Percentiles rank a stretch among this genome's conserved stretches.
phyloP scores from a whole-genome alignment of 192 early-diverging fungal species.

The Coemansia sp. region DNA sequence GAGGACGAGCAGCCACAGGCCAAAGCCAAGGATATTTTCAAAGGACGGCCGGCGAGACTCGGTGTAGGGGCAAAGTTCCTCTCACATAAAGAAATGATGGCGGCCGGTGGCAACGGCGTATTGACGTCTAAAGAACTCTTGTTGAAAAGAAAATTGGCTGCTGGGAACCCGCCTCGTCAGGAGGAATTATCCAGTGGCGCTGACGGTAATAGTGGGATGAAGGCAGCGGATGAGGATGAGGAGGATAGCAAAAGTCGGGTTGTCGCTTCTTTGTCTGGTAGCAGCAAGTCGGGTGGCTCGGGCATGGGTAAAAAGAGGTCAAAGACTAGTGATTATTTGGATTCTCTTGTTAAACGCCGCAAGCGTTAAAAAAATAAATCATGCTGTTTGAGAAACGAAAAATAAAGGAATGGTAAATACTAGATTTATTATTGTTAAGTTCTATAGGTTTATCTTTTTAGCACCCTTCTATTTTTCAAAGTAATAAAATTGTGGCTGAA shows the following conservation, averaged over 20 bases:
- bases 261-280: background rate
- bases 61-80: conserved; percentile 49
- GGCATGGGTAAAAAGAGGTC: conserved; percentile 16
- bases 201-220: background rate
- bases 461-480: no score
- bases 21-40: conserved; percentile 31
- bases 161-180: background rate
- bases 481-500: background rate
- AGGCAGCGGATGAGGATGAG: background rate
- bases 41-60: conserved; percentile 40
- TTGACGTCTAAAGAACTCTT: conserved; percentile 27
- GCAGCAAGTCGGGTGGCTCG: background rate
- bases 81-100: conserved; percentile 42
- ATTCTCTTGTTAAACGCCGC: conserved; percentile 31
- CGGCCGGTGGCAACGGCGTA: conserved; percentile 2
- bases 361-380: conserved; percentile 5
- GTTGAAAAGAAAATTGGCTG: conserved; percentile 31
- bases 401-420: no score
- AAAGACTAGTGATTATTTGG: conserved; percentile 24
- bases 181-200: conserved; percentile 4
- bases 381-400: background rate
- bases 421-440: no score
- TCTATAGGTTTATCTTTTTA: no score
- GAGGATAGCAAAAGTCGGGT: conserved; percentile 20
- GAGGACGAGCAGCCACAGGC: conserved; percentile 3